Base-by-base conservation (phyloP, 345 rosid genomes). In the Citrus sinensis region DNA sequence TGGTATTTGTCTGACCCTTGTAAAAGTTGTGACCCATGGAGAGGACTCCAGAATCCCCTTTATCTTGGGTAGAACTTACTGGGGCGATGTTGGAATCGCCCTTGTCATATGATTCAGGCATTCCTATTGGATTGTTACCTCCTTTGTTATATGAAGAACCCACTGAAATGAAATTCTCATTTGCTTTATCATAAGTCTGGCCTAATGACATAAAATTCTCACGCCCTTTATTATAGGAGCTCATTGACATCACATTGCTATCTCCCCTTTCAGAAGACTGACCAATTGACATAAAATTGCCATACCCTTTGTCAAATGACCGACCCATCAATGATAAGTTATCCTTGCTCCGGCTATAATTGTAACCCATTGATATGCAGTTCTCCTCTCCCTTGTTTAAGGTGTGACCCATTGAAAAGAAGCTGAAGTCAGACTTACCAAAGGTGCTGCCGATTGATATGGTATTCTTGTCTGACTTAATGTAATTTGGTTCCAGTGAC, bases 11-110 rank as follows among this genome's bases (percentile, higher is more conserved):
- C 34, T 80, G 86, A 80, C 78, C 85, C 76, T 83, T 87, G 30
- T 64, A 60, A 73, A 78, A 87, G 78, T 75, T 82, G 70, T 87
- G 88, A 73, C 85, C 84, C 83, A 83, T 80, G 20, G 89, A 83
- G 56, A 85, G 75, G 67, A 73, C 76, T 67, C 80, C 69, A 29
- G 86, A 74, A 79, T 83, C 87, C 59, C 78, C 86, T 82, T 83
- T 87, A 66, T 83, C 83, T 73, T 79, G 86, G 34, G 79, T 29
- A 49, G 74, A 76, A 70, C 66, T 80, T 39, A 80, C 64, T 3
- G 80, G 64, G 42, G 77, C 63, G 10, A 76, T 75, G 73, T 76
- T 76, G 65, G 75, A 71, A 58, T 76, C 83, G 20, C 42, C 74
- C 85, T 86, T 87, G 61, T 75, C 80, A 77, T 77, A 82, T 11